Percentiles rank a stretch among this genome's conserved stretches.
phyloP scores from a whole-genome alignment of 2,329 filamentous ascomycete species.

The Hysterium pulicare region DNA sequence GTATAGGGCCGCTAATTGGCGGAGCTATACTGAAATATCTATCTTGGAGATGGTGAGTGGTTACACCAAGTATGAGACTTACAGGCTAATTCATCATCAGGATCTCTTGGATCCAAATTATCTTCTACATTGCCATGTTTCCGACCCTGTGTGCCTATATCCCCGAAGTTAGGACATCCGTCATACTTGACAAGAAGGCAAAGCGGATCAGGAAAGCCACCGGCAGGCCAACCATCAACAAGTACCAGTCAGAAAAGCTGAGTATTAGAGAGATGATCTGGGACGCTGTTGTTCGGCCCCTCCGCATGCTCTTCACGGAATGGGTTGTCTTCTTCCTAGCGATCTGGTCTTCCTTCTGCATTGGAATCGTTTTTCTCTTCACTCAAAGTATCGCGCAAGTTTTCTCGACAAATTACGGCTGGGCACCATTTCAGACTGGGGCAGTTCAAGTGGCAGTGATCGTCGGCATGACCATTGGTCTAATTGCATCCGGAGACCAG shows the following conservation, averaged over 20 bases:
- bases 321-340: slow-evolving; percentile 48
- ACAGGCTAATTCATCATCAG: slow-evolving; percentile 20
- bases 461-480: slow-evolving; percentile 45
- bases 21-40: slow-evolving; percentile 36
- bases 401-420: slow-evolving; percentile 40
- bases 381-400: slow-evolving; percentile 48
- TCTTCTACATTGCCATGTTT: slow-evolving; percentile 44
- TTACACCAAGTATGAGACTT: slow-evolving; percentile 13
- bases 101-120: slow-evolving; percentile 46
- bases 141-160: slow-evolving; percentile 42
- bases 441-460: slow-evolving; percentile 46
- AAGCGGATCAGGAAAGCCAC: slow-evolving; percentile 27
- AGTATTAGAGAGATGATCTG: slow-evolving; percentile 31
- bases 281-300: slow-evolving; percentile 36
- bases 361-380: slow-evolving; percentile 49
- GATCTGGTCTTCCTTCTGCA: slow-evolving; percentile 48
- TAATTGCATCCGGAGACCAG: slow-evolving; percentile 34
- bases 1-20: slow-evolving; percentile 45
- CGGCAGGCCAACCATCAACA: slow-evolving; percentile 22
- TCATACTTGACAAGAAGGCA: slow-evolving; percentile 44
- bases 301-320: slow-evolving; percentile 48
- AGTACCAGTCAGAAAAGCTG: slow-evolving; percentile 33
- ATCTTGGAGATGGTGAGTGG: slow-evolving; percentile 42
- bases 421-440: slow-evolving; percentile 42
- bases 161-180: slow-evolving; percentile 46